Evolutionary conservation across 1,139 yeast genomes (phyloP).

Genomic region (Schwanniomyces etchellsii): DNA sequence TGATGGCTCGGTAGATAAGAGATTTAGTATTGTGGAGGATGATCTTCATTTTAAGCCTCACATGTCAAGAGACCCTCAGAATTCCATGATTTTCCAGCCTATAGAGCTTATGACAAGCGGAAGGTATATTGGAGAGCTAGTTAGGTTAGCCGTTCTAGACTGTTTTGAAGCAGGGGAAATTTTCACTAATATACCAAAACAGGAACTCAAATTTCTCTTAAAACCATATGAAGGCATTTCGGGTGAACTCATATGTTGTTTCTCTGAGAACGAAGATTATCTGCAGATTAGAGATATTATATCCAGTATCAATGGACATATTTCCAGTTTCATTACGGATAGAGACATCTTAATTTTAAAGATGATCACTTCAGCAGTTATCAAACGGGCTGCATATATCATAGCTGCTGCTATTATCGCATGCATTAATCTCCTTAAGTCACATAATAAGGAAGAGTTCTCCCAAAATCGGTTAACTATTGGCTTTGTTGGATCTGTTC

Average conservation of each 20-base stretch:
- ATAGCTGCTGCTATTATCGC: constrained; percentile 33
- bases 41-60: constrained; percentile 26
- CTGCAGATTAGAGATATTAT: constrained; percentile 16
- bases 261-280: constrained; percentile 26
- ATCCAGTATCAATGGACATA: constrained; percentile 19
- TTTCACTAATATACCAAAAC: constrained; percentile 15
- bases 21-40: constrained; percentile 18
- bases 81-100: constrained; percentile 45
- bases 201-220: constrained; percentile 5
- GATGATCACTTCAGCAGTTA: constrained; percentile 22
- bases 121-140: constrained; percentile 50
- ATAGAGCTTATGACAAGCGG: constrained; percentile 51
- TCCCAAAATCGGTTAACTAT: constrained; percentile 17
- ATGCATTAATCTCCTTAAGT: constrained; percentile 26
- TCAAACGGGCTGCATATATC: constrained; percentile 37
- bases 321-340: constrained; percentile 10
- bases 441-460: constrained; percentile 20
- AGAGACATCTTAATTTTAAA: constrained; percentile 25
- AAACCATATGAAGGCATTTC: constrained; percentile 31
- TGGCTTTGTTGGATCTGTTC: constrained; percentile 43
- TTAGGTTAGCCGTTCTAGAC: constrained; percentile 36
- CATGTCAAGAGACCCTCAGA: constrained; percentile 25
- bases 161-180: constrained; percentile 25
- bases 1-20: constrained; percentile 31
- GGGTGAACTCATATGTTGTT: constrained; percentile 34